phyloP scores from a whole-genome alignment of 2,329 filamentous ascomycete genomes.

The Claviceps pazoutovae region DNA sequence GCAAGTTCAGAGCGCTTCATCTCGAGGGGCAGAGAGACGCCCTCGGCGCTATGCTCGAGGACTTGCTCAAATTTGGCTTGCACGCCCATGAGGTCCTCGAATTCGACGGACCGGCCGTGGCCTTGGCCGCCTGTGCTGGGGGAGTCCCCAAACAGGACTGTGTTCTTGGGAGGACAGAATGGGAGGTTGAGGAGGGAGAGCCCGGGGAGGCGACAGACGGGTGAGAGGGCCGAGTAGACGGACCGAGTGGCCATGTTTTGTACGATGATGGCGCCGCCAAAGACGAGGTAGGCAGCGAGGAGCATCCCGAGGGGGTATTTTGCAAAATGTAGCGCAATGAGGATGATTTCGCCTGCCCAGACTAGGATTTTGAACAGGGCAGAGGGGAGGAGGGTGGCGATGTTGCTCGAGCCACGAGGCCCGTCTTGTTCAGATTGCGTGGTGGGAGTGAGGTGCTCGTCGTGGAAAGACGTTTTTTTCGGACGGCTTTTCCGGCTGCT shows the following conservation, averaged over 20 bases:
- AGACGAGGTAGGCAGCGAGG: conserved; percentile 46
- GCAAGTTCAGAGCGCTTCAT: conserved; percentile 67
- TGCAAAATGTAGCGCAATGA: conserved; percentile 44
- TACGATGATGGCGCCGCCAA: conserved; percentile 43
- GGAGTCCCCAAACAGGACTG: conserved; percentile 5
- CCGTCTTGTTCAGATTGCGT: too few species aligned
- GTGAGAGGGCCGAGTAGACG: conserved; percentile 47
- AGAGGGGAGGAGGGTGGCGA: conserved; percentile 23
- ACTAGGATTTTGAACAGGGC: conserved; percentile 25
- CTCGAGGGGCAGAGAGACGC: conserved; percentile 55
- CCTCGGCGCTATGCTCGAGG: conserved; percentile 50
- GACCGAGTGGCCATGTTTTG: conserved; percentile 50
- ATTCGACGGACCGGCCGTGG: not conserved
- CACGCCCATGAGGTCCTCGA: conserved; percentile 49
- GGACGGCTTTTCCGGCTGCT: conserved; percentile 11
- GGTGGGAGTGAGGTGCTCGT: conserved; percentile 8
- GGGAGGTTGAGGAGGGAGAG: conserved; percentile 45
- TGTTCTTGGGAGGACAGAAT: conserved; percentile 38
- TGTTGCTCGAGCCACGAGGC: conserved; percentile 8
- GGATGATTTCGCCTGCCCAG: conserved; percentile 43
- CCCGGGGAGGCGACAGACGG: conserved; percentile 57
- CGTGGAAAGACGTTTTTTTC: conserved; percentile 5
- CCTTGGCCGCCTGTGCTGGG: conserved; percentile 9
- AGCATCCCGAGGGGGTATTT: conserved; percentile 51
- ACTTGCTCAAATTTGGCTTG: conserved; percentile 68